These are phyloP conservation scores for Vigna nakashimae DNA, from an alignment of 306 rosid genomes.

Conservation along the genomic window DNA sequence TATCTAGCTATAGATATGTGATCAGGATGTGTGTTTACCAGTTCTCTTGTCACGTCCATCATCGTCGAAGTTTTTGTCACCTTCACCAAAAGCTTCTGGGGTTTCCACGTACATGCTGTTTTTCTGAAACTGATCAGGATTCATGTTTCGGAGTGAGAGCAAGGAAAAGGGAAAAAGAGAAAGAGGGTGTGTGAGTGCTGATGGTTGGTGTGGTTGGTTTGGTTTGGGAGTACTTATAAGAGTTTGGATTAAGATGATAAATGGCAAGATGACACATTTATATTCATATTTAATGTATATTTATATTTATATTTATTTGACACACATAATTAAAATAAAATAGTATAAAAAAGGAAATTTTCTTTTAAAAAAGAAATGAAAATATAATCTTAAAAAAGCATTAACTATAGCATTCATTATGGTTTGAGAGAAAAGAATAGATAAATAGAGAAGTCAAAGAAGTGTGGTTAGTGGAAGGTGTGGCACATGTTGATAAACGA, in stretches of 20 bases:
- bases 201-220: neutral
- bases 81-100: slow-evolving; percentile 47
- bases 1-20: too few relatives aligned
- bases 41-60: slow-evolving; percentile 84
- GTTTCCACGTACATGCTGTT: slow-evolving; percentile 71
- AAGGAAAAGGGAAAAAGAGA: neutral
- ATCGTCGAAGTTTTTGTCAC: slow-evolving; percentile 73
- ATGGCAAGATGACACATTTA: too few relatives aligned
- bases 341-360: too few relatives aligned
- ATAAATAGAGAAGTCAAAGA: slow-evolving; percentile 59
- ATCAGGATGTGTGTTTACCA: slow-evolving; percentile 49
- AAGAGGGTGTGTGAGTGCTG: slow-evolving; percentile 4
- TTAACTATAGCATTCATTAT: neutral
- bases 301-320: too few relatives aligned
- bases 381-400: too few relatives aligned
- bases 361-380: too few relatives aligned
- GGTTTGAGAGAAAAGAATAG: slow-evolving; percentile 12
- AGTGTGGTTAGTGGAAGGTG: slow-evolving; percentile 35
- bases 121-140: slow-evolving; percentile 54
- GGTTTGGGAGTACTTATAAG: slow-evolving; percentile 12
- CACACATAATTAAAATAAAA: too few relatives aligned
- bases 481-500: slow-evolving; percentile 16
- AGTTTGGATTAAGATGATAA: neutral
- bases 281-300: too few relatives aligned
- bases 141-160: slow-evolving; percentile 29